These are phyloP conservation scores for Naematelia aurantialba DNA, from an alignment of 768 basidiomycete genomes.

Conservation along the genomic window DNA sequence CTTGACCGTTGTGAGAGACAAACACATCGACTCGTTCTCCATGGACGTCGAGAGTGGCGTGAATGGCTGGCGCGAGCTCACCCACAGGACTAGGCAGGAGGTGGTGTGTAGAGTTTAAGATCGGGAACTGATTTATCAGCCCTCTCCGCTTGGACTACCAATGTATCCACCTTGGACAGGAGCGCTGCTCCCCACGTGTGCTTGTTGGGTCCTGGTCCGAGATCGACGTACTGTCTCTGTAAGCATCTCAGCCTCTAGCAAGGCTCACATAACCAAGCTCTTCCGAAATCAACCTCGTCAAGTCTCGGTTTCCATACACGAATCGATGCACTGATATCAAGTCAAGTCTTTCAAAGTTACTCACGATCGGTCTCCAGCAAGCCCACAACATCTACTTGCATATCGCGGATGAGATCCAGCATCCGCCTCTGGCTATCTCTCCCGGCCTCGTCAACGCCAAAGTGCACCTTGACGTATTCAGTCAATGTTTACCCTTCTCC, in stretches of 20 bases:
- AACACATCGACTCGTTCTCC: conserved; percentile 74
- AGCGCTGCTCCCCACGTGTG: conserved; percentile 87
- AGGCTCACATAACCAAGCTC: conserved; percentile 72
- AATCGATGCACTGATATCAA: conserved; percentile 55
- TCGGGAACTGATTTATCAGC: conserved; percentile 65
- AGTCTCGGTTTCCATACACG: conserved; percentile 78
- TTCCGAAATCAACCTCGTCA: conserved; percentile 74
- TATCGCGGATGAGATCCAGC: conserved; percentile 64
- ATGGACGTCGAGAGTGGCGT: conserved; percentile 74
- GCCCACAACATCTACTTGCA: conserved; percentile 76
- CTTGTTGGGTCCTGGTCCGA: conserved; percentile 80
- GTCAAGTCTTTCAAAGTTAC: conserved; percentile 25
- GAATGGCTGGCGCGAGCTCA: conserved; percentile 84
- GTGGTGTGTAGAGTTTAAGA: conserved; percentile 78
- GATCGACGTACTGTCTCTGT: conserved; percentile 66
- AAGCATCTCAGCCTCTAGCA: not conserved
- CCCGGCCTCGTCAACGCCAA: conserved; percentile 73
- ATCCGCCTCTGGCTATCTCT: conserved; percentile 69
- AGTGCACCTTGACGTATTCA: conserved; percentile 62
- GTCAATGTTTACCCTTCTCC: not conserved
- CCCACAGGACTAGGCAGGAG: conserved; percentile 72
- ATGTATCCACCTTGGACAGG: conserved; percentile 64
- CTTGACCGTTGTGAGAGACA: conserved; percentile 90
- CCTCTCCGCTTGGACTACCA: not conserved
- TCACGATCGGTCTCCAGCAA: conserved; percentile 80